Conservation (phyloP, 331 rosid species). For the Malus hybrid region DNA sequence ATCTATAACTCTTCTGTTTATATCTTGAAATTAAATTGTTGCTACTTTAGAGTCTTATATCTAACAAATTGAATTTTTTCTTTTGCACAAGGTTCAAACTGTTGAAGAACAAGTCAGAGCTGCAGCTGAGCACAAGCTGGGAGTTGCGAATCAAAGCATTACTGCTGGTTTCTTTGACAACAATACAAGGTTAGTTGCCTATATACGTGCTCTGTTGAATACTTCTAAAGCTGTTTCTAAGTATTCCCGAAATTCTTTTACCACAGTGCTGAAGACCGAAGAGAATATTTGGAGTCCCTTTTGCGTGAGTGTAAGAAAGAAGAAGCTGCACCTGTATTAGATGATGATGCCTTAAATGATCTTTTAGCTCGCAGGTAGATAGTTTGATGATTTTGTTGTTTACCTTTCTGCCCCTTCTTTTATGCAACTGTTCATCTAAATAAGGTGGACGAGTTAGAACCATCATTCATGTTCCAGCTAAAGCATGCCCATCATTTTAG, state of each 20-base stretch:
- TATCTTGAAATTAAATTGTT: neutral
- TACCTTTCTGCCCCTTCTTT: neutral
- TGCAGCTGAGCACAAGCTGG: conserved; percentile 98
- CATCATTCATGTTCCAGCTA: conserved; percentile 13
- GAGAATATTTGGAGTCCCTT: conserved; percentile 95
- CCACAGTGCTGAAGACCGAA: conserved; percentile 94
- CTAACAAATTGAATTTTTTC: conserved; percentile 14
- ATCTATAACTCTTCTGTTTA: neutral
- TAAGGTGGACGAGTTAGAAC: neutral
- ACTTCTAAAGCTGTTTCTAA: conserved; percentile 9
- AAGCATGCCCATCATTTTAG: neutral
- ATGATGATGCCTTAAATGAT: conserved; percentile 92
- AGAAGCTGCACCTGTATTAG: conserved; percentile 97
- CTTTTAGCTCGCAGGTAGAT: conserved; percentile 87
- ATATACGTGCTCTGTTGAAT: neutral
- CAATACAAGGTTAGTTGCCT: conserved; percentile 65
- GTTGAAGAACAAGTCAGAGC: conserved; percentile 99
- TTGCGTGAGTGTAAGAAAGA: conserved; percentile 96
- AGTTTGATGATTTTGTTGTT: neutral
- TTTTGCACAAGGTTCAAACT: conserved; percentile 75
- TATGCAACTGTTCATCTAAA: conserved; percentile 2
- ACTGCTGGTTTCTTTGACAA: conserved; percentile 99
- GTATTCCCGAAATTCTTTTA: conserved; percentile 20
- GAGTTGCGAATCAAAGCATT: conserved; percentile 98
- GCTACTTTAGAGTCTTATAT: neutral